Base-by-base conservation (phyloP, 176 grass and related monocot genomes). In the Oryza australiensis region DNA sequence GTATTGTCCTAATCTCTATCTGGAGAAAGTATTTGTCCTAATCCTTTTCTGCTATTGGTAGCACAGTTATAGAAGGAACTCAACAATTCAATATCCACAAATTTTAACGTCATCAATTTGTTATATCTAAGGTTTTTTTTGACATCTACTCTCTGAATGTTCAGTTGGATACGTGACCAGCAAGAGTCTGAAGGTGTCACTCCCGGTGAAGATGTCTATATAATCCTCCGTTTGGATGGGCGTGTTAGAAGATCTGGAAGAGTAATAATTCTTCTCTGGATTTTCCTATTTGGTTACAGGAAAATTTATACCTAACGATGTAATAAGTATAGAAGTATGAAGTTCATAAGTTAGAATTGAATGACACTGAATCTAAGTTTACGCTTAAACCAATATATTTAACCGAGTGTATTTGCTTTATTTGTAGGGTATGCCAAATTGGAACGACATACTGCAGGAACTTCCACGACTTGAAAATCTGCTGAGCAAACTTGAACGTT, bases 401-500 rank as follows among this genome's bases (percentile, higher is more conserved):
- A 48, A 74, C 33, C 13, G 59, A 75, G 33, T 9, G 24, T 26
- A 9, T 76, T 14, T 68, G n/a, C 10, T 77, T 66, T 89, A 22
- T 73, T 70, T 66, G 45, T 79, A 98, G 96, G 93, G 93, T 46
- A 95, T 95, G 91, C 93, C 91, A 40, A 94, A 98, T 73, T 98
- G 93, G 96, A 91, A 85, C 30, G 82, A 88, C 69, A 88, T 98
- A 74, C 73, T 93, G 26, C 84, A 93, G 73, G 95, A 98, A 83
- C 73, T 93, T 22, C 96, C 91, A 38, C 93, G 76, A 60, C 76
- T 95, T 80, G 93, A 98, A 88, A 79, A 86, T 90, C 74, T 98
- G 3, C 78, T 95, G 67, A 98, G 93, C 87, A 98, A 95, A 90
- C 79, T 98, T 77, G 96, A 98, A 90, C 84, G 89, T 77, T 98